phyloP scores from a whole-genome alignment of 2,329 filamentous ascomycete species.

The Aureobasidium sp. region DNA sequence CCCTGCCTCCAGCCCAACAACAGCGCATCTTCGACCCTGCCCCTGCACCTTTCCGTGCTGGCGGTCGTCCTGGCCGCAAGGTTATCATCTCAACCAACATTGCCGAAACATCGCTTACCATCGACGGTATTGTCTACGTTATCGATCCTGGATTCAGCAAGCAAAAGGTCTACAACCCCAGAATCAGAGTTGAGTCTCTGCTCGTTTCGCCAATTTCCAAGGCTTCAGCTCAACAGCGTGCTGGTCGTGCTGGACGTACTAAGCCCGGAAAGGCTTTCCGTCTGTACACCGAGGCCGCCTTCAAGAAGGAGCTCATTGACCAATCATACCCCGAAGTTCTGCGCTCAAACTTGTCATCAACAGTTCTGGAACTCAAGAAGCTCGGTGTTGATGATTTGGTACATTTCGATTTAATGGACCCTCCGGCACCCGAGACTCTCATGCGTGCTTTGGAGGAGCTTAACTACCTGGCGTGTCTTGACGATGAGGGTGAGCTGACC shows the following conservation, averaged over 20 bases:
- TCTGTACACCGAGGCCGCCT: slow-evolving; percentile 88
- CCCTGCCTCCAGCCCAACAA: slow-evolving; percentile 84
- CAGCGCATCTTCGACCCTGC: slow-evolving; percentile 92
- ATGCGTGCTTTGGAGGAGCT: slow-evolving; percentile 97
- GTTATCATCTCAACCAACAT: slow-evolving; percentile 95
- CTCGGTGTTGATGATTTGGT: slow-evolving; percentile 91
- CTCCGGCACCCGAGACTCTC: slow-evolving; percentile 92
- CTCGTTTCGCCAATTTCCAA: slow-evolving; percentile 98
- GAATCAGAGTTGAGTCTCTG: slow-evolving; percentile 91
- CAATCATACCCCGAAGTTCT: slow-evolving; percentile 96
- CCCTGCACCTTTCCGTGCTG: slow-evolving; percentile 62
- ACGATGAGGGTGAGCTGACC: slow-evolving; percentile 93
- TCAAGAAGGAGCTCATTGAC: slow-evolving; percentile 96
- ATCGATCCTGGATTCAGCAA: slow-evolving; percentile 99
- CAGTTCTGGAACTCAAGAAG: slow-evolving; percentile 94
- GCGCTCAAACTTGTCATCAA: slow-evolving; percentile 88
- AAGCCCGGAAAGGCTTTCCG: slow-evolving; percentile 97
- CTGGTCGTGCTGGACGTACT: slow-evolving; percentile 98
- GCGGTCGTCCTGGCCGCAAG: slow-evolving; percentile 84
- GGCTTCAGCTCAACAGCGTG: slow-evolving; percentile 91
- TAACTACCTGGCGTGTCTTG: slow-evolving; percentile 92
- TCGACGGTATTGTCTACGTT: slow-evolving; percentile 97
- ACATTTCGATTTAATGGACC: slow-evolving; percentile 98
- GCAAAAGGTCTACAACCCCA: slow-evolving; percentile 97
- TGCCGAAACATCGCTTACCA: slow-evolving; percentile 93